Percentiles rank a stretch among this genome's conserved stretches.
These are phyloP conservation scores for Venturiaceae sp. DNA, from an alignment of 2,329 filamentous ascomycete species.

Conservation along the genomic window DNA sequence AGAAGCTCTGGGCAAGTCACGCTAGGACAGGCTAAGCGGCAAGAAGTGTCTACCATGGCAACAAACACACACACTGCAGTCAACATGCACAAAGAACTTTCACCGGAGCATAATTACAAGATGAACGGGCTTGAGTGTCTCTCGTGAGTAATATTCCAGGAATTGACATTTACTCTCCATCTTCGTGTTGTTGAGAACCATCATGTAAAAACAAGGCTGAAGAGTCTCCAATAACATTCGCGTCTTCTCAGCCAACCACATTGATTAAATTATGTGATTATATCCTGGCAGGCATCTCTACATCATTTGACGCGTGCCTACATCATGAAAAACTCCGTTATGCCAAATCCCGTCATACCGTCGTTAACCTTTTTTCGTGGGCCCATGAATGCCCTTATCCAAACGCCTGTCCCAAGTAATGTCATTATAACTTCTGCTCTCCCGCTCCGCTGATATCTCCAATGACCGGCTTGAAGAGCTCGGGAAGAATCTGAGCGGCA, in stretches of 20 bases:
- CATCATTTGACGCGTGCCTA: not conserved
- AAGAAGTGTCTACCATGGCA: no score
- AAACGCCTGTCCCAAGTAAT: not conserved
- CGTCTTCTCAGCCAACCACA: no score
- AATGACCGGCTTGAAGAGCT: slow-evolving; percentile 46
- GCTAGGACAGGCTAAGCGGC: no score
- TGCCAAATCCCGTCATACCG: not conserved
- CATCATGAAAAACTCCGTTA: not conserved
- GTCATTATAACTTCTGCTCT: not conserved
- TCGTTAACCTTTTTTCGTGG: not conserved
- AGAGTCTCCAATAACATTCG: not conserved
- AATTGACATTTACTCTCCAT: not conserved
- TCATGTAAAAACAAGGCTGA: no score
- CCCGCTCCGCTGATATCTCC: slow-evolving; percentile 28
- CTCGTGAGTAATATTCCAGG: not conserved
- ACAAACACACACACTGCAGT: no score
- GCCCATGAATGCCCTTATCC: not conserved
- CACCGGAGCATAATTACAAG: no score
- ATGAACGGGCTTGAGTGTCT: no score
- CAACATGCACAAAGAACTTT: no score
- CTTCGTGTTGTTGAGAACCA: no score
- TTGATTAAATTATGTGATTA: no score
- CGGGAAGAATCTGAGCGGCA: slow-evolving; percentile 40
- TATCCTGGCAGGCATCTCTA: not conserved
- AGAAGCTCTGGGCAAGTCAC: no score